Conservation (phyloP, 2,329 filamentous ascomycete species). For the Triangularia setosa region DNA sequence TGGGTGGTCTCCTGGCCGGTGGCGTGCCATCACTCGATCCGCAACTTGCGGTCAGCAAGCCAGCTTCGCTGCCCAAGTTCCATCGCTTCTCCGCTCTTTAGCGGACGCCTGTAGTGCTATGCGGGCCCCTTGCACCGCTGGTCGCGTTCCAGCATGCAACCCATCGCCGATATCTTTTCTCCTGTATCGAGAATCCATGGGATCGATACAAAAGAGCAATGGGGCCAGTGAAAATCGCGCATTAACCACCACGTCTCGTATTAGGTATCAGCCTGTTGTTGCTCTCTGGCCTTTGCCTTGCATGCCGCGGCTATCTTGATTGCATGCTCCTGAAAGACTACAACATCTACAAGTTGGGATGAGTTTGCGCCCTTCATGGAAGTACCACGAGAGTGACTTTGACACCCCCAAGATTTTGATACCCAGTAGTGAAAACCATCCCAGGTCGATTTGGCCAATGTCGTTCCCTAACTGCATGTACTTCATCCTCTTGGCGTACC, state of each 20-base stretch:
- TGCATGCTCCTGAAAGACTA: neutral
- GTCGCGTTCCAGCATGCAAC: neutral
- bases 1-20: constrained; percentile 3
- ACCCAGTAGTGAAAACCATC: neutral
- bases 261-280: constrained; percentile 21
- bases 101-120: neutral
- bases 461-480: neutral
- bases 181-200: constrained; percentile 1
- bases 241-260: constrained; percentile 8
- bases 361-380: no score
- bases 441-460: neutral
- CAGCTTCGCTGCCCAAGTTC: neutral
- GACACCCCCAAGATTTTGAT: neutral
- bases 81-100: neutral
- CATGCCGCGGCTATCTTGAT: neutral
- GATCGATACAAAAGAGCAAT: neutral
- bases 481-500: neutral
- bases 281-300: neutral
- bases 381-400: neutral
- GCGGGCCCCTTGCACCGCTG: neutral
- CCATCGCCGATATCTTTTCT: neutral
- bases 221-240: constrained; percentile 23
- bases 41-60: constrained; percentile 25
- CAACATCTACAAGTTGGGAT: constrained; percentile 5
- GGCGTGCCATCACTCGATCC: constrained; percentile 20